These are phyloP conservation scores for Amyloporia xantha DNA, from an alignment of 768 basidiomycete species.

Conservation along the genomic window DNA sequence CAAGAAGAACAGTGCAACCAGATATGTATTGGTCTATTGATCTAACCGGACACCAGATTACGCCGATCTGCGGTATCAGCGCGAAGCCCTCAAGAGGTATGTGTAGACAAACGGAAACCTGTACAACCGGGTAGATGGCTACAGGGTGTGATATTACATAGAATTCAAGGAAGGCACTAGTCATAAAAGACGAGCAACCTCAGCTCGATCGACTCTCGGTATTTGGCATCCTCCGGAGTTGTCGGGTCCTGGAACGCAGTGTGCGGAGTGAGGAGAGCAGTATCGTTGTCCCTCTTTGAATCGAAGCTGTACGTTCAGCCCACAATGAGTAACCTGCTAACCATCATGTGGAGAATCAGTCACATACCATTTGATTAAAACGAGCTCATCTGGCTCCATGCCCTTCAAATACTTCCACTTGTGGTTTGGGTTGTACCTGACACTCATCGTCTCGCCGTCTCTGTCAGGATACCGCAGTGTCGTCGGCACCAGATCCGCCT, in stretches of 20 bases:
- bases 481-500: conserved; percentile 32
- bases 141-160: no score
- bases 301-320: conserved; percentile 23
- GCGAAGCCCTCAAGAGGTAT: no score
- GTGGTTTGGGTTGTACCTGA: conserved; percentile 33
- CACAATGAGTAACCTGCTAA: neutral
- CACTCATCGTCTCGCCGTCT: conserved; percentile 37
- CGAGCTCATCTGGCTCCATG: conserved; percentile 37
- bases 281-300: conserved; percentile 34
- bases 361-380: conserved; percentile 42
- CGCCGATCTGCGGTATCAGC: no score
- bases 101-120: no score
- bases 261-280: conserved; percentile 54
- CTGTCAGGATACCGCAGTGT: conserved; percentile 35
- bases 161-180: no score
- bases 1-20: no score
- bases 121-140: no score
- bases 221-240: conserved; percentile 42
- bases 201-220: conserved; percentile 55
- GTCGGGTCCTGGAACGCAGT: conserved; percentile 51
- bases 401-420: conserved; percentile 41
- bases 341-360: neutral
- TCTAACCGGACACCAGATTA: no score
- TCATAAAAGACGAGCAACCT: conserved; percentile 62
- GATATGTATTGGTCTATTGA: no score